Evolutionary conservation across 495 filamentous ascomycete species (phyloP).

Genomic region (Penicillium longicatenatum): DNA sequence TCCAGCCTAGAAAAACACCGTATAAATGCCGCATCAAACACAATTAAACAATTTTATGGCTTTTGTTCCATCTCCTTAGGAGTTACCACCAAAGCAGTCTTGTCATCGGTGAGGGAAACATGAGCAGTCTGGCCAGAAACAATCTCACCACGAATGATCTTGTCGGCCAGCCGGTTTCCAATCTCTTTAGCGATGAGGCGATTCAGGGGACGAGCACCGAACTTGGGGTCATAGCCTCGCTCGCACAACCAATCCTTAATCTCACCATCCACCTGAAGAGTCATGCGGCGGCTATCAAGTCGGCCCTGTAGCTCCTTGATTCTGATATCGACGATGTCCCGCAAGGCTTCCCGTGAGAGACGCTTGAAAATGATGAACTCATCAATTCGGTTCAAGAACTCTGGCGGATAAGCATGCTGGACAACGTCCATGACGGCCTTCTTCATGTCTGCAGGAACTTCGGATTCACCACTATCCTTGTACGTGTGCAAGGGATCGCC

Average conservation of each 20-base stretch:
- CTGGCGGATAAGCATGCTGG: slow-evolving; percentile 73
- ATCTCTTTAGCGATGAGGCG: slow-evolving; percentile 86
- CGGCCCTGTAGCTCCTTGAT: slow-evolving; percentile 79
- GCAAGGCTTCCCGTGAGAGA: slow-evolving; percentile 72
- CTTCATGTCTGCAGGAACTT: slow-evolving; percentile 70
- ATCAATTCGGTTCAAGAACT: slow-evolving; percentile 96
- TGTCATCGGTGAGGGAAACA: slow-evolving; percentile 60
- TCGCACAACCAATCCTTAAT: slow-evolving; percentile 86
- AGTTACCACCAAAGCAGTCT: slow-evolving; percentile 36
- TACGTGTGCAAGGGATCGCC: slow-evolving; percentile 41
- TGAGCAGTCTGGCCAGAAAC: slow-evolving; percentile 70
- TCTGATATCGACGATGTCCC: slow-evolving; percentile 93
- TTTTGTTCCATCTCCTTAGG: slow-evolving; percentile 21
- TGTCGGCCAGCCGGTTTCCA: slow-evolving; percentile 83
- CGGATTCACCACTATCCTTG: slow-evolving; percentile 58
- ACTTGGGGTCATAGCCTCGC: slow-evolving; percentile 85
- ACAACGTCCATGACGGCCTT: slow-evolving; percentile 90
- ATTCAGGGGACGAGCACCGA: slow-evolving; percentile 92
- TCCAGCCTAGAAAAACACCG: slow-evolving; percentile 9
- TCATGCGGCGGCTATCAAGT: slow-evolving; percentile 86
- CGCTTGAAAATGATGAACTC: slow-evolving; percentile 96
- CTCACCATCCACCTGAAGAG: slow-evolving; percentile 65
- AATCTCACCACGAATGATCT: slow-evolving; percentile 85
- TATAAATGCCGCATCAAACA: slow-evolving; percentile 3
- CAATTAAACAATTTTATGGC: slow-evolving; percentile 8